Conservation (phyloP, 2,329 filamentous ascomycete genomes). For the Beauveria australis region DNA sequence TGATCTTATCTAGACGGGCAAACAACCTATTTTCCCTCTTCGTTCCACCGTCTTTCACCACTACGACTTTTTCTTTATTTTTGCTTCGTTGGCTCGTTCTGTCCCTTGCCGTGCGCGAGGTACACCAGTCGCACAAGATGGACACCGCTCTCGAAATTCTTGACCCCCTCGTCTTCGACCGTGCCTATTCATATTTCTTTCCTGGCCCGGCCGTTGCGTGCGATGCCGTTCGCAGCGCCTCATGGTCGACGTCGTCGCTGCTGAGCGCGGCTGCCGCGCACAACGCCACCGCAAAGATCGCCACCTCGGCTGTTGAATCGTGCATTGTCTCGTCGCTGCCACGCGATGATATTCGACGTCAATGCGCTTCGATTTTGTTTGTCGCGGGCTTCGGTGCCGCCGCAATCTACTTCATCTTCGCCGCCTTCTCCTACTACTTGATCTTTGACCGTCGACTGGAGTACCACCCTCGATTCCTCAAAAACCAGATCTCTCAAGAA, state of each 20-base stretch:
- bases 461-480: slow-evolving; percentile 38
- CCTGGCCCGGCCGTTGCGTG: slow-evolving; percentile 18
- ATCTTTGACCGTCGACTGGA: slow-evolving; percentile 42
- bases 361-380: slow-evolving; percentile 29
- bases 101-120: slow-evolving; percentile 1
- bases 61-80: not conserved
- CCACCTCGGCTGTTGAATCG: slow-evolving; percentile 29
- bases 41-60: not conserved
- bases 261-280: slow-evolving; percentile 1
- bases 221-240: slow-evolving; percentile 6
- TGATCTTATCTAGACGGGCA: slow-evolving; percentile 1
- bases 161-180: slow-evolving; percentile 33
- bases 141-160: slow-evolving; percentile 32
- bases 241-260: slow-evolving; percentile 8
- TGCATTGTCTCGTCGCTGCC: slow-evolving; percentile 37
- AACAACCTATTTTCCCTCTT: not conserved
- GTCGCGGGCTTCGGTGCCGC: slow-evolving; percentile 31
- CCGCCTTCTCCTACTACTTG: slow-evolving; percentile 64
- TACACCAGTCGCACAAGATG: slow-evolving; percentile 20
- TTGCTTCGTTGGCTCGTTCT: not conserved
- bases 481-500: slow-evolving; percentile 38
- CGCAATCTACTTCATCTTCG: slow-evolving; percentile 55
- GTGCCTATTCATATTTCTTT: slow-evolving; percentile 30
- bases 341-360: slow-evolving; percentile 34
- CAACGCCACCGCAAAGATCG: slow-evolving; percentile 8